Percentiles rank a stretch among this genome's conserved stretches.
phyloP scores from a whole-genome alignment of 2,329 filamentous ascomycete genomes.

The Penicillium fuscoglaucum region DNA sequence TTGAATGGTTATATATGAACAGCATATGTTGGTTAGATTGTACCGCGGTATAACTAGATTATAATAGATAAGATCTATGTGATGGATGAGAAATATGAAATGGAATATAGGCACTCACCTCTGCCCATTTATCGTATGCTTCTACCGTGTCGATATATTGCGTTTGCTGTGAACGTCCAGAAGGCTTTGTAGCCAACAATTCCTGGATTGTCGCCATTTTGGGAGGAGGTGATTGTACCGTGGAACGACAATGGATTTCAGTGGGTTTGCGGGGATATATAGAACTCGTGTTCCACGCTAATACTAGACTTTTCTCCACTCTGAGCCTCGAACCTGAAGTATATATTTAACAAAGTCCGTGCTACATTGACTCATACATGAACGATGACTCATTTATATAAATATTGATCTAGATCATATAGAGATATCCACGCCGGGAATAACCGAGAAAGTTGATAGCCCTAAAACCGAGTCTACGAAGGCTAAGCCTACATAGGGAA shows the following conservation, averaged over 20 bases:
- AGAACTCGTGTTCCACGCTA: not conserved
- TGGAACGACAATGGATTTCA: not conserved
- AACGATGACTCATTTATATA: not conserved
- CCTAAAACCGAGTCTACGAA: not conserved
- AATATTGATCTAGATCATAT: no score
- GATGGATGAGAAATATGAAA: not conserved
- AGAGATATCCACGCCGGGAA: not conserved
- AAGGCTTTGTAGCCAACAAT: constrained; percentile 9
- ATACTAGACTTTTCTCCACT: not conserved
- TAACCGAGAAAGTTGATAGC: not conserved
- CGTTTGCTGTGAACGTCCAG: constrained; percentile 13
- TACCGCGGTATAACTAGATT: not conserved
- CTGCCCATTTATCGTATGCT: constrained; percentile 42
- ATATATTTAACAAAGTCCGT: not conserved
- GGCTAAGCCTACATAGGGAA: not conserved
- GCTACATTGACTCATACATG: not conserved
- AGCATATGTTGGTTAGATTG: not conserved
- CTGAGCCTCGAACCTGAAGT: not conserved
- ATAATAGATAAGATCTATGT: not conserved
- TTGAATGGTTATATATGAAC: no score
- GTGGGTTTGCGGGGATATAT: not conserved
- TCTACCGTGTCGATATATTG: constrained; percentile 38
- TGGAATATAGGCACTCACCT: constrained; percentile 24
- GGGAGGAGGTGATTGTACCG: not conserved
- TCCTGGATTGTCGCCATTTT: constrained; percentile 27